Evolutionary conservation across 2,329 filamentous ascomycete genomes (phyloP).

Genomic region (Harringtonia lauricola): DNA sequence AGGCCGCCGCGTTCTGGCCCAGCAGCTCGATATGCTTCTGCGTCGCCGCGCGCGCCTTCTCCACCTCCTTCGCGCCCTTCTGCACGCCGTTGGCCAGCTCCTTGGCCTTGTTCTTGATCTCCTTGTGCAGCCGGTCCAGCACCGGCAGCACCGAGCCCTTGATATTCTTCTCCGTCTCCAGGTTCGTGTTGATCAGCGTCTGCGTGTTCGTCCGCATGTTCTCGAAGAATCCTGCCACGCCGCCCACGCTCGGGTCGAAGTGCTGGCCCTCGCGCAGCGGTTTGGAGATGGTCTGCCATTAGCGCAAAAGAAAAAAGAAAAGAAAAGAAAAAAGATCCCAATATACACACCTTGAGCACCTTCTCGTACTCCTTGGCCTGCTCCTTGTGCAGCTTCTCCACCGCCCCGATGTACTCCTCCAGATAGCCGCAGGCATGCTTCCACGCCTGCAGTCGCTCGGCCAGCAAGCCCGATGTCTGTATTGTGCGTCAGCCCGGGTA

Average conservation of each 20-base stretch:
- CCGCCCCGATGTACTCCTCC: conserved; percentile 76
- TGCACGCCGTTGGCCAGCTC: conserved; percentile 71
- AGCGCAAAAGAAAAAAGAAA: too few relatives aligned
- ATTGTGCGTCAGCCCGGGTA: too few relatives aligned
- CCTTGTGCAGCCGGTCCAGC: conserved; percentile 82
- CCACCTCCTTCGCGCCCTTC: conserved; percentile 81
- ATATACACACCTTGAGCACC: conserved; percentile 63
- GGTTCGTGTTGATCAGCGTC: conserved; percentile 77
- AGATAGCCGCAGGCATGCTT: conserved; percentile 88
- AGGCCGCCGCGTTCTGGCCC: conserved; percentile 71
- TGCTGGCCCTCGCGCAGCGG: conserved; percentile 85
- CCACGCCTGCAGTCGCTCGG: conserved; percentile 86
- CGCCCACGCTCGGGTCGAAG: conserved; percentile 83
- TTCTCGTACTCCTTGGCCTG: conserved; percentile 94
- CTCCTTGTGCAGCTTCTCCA: conserved; percentile 74
- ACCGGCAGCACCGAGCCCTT: conserved; percentile 79
- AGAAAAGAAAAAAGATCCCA: too few relatives aligned
- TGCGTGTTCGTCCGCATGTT: conserved; percentile 90
- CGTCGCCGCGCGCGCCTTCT: conserved; percentile 73
- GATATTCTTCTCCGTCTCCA: conserved; percentile 83
- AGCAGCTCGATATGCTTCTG: conserved; percentile 96
- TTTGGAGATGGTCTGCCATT: conserved; percentile 73
- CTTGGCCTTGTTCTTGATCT: conserved; percentile 95
- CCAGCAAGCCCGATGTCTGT: conserved; percentile 68
- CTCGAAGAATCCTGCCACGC: conserved; percentile 83